A percentile compares a stretch with the other conserved stretches of the same genome.
Evolutionary conservation across 140 eudicot species (phyloP).

Genomic region (Flaveria floridana): DNA sequence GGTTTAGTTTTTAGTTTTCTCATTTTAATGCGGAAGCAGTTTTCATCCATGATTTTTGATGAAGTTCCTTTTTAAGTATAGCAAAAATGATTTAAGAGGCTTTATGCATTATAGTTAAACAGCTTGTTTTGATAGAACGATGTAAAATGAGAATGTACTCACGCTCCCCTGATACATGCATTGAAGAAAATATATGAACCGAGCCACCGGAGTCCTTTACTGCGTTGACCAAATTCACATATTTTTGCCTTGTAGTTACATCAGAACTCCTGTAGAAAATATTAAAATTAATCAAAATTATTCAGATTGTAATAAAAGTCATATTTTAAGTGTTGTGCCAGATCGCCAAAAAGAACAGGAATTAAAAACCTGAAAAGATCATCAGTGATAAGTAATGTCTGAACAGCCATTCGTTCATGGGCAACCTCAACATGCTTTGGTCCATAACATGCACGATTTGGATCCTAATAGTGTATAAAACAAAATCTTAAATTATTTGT

Average conservation of each 20-base stretch:
- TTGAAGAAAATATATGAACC: conserved; percentile 75
- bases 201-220: conserved; percentile 80
- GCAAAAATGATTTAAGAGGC: not conserved
- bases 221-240: conserved; percentile 66
- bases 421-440: conserved; percentile 97
- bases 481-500: not conserved
- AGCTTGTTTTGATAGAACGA: not conserved
- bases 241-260: conserved; percentile 59
- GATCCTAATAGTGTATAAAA: conserved; percentile 48
- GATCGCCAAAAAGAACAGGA: not conserved
- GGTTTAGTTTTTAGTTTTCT: too few relatives aligned
- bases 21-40: not conserved
- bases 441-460: conserved; percentile 94
- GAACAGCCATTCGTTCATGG: conserved; percentile 94
- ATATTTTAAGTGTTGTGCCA: not conserved
- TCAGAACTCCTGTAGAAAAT: conserved; percentile 67
- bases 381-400: conserved; percentile 87
- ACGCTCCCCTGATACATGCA: conserved; percentile 99
- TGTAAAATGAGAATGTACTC: conserved; percentile 36
- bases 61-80: too few relatives aligned
- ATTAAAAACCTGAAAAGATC: conserved; percentile 71
- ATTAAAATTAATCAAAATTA: not conserved
- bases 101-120: not conserved
- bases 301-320: not conserved
- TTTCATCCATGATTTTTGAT: not conserved